Evolutionary conservation across 192 early-diverging fungal species (phyloP).

Genomic region (Backusella parvicylindrica): DNA sequence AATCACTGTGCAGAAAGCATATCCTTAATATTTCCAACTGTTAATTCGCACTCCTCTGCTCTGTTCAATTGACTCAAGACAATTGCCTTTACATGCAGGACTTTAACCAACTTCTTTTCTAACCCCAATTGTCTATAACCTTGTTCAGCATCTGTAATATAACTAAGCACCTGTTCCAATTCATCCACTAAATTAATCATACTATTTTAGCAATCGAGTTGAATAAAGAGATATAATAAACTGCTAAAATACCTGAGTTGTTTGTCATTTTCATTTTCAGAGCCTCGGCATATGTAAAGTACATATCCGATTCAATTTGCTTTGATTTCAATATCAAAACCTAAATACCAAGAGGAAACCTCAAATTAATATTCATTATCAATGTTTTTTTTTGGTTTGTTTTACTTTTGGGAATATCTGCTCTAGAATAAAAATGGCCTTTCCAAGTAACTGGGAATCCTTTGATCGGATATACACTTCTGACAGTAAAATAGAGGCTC

Average conservation of each 20-base stretch:
- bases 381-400: not conserved
- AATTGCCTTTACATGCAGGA: not conserved
- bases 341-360: not conserved
- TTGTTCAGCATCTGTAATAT: not conserved
- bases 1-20: not conserved
- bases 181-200: too few species aligned
- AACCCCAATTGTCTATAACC: not conserved
- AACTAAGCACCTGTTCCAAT: not conserved
- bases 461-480: not conserved
- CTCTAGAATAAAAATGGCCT: not conserved
- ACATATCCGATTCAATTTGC: not conserved
- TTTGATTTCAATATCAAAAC: not conserved
- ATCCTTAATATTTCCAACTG: not conserved
- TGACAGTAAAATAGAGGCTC: not conserved
- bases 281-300: conserved; percentile 5
- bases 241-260: not conserved
- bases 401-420: conserved; percentile 1
- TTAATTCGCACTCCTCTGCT: not conserved
- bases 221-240: not conserved
- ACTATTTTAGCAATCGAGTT: too few species aligned
- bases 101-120: not conserved
- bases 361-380: not conserved
- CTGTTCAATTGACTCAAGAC: not conserved
- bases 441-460: not conserved
- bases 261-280: not conserved